Conservation (phyloP, 352 stramenopile species). For the Phytopythium helicoides region DNA sequence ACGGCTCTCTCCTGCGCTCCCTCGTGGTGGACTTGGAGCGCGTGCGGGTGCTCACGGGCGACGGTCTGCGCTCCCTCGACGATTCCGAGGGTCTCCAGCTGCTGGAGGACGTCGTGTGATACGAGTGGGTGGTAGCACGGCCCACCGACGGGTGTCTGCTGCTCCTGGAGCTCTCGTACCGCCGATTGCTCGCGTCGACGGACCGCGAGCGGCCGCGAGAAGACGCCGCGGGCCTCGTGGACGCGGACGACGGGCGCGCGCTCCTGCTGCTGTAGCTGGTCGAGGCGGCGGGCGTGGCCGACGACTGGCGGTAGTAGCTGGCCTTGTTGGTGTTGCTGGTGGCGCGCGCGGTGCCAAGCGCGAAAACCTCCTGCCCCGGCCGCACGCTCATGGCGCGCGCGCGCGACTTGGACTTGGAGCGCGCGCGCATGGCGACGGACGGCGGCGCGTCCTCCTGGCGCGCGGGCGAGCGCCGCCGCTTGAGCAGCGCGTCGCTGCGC, state of each 20-base stretch:
- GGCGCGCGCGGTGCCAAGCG: conserved; percentile 33
- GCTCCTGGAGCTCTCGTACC: too few species aligned
- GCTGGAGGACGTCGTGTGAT: conserved; percentile 6
- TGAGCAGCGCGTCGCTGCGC: conserved; percentile 52
- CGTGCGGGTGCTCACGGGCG: conserved; percentile 22
- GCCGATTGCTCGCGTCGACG: conserved; percentile 4
- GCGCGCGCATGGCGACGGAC: conserved; percentile 33
- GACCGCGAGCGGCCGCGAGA: conserved; percentile 39
- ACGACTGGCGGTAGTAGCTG: conserved; percentile 20
- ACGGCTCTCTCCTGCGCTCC: conserved; percentile 15
- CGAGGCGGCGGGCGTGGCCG: conserved; percentile 8
- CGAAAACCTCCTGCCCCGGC: conserved; percentile 45
- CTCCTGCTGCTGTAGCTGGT: background rate
- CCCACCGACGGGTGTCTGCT: too few species aligned
- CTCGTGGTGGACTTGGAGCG: conserved; percentile 48
- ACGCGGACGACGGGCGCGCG: too few species aligned
- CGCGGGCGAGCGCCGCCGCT: conserved; percentile 36
- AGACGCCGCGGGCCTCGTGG: too few species aligned
- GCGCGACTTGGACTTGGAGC: conserved; percentile 67
- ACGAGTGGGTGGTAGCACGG: too few species aligned
- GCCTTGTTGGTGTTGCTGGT: conserved; percentile 41
- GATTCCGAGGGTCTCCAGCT: background rate
- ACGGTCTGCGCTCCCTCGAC: background rate
- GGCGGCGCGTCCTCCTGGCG: conserved; percentile 3
- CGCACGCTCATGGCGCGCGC: conserved; percentile 16